Evolutionary conservation across 148 eudicot genomes (phyloP).

Genomic region (Spergularia marina): DNA sequence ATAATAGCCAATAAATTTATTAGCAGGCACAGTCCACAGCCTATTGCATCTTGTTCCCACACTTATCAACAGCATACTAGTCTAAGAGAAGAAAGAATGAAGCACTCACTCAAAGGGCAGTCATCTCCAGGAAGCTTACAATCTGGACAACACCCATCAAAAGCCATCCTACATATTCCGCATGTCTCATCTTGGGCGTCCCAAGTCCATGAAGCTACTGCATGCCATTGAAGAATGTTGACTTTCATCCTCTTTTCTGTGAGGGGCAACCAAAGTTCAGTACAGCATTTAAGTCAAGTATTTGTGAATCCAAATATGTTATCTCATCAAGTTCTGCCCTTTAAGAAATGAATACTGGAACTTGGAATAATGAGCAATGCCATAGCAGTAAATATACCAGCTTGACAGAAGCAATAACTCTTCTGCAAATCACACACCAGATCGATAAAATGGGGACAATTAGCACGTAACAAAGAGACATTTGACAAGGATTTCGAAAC

Average conservation of each 20-base stretch:
- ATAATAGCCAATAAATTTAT: too few relatives aligned
- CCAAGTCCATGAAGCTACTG: conserved; percentile 99
- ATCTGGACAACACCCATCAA: conserved; percentile 98
- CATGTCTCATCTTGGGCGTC: conserved; percentile 98
- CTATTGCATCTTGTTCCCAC: not conserved
- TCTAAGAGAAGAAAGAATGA: conserved; percentile 2
- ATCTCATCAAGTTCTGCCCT: not conserved
- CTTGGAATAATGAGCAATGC: not conserved
- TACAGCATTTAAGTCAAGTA: not conserved
- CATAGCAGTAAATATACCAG: not conserved
- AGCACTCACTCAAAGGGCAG: conserved; percentile 81
- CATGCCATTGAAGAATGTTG: conserved; percentile 89
- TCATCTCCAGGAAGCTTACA: conserved; percentile 97
- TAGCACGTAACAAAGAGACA: too few relatives aligned
- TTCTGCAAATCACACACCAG: too few relatives aligned
- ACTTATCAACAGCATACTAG: not conserved
- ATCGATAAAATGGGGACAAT: too few relatives aligned
- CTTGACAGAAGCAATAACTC: not conserved
- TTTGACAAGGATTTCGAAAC: too few relatives aligned
- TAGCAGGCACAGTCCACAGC: too few relatives aligned
- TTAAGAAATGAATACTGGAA: not conserved
- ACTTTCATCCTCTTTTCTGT: conserved; percentile 61
- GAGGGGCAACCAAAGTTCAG: conserved; percentile 9
- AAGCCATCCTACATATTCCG: conserved; percentile 94
- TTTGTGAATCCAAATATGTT: not conserved